Evolutionary conservation across 352 stramenopile species (phyloP).

Genomic region (Lagenidium sp.): DNA sequence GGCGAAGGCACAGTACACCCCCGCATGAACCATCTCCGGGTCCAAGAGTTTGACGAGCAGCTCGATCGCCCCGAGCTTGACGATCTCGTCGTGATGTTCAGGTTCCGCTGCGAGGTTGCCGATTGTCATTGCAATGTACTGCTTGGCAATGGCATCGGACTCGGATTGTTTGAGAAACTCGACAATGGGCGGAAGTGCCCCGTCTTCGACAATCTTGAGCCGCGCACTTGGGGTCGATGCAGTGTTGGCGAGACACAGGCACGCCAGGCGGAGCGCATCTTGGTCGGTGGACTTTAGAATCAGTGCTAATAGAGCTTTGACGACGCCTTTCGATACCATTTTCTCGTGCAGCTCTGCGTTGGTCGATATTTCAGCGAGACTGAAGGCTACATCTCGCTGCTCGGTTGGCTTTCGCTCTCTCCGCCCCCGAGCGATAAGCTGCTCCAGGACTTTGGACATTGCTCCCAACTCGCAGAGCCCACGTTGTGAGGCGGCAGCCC

Average conservation of each 20-base stretch:
- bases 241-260: constrained; percentile 94
- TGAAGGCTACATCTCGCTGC: constrained; percentile 94
- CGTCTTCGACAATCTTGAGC: constrained; percentile 92
- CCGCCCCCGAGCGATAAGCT: constrained; percentile 93
- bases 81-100: constrained; percentile 93
- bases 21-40: constrained; percentile 74
- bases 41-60: constrained; percentile 91
- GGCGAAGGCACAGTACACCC: constrained; percentile 90
- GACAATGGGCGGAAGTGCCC: constrained; percentile 81
- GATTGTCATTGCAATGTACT: constrained; percentile 94
- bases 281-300: constrained; percentile 87
- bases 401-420: constrained; percentile 91
- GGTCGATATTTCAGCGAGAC: constrained; percentile 93
- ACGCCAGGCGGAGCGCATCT: constrained; percentile 91
- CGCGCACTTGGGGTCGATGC: constrained; percentile 81
- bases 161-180: constrained; percentile 86
- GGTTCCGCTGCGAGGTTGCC: constrained; percentile 94
- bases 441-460: constrained; percentile 93
- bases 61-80: constrained; percentile 85
- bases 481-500: too few species aligned
- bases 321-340: constrained; percentile 92
- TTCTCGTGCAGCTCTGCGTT: constrained; percentile 90
- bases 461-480: not conserved
- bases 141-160: constrained; percentile 86
- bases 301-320: constrained; percentile 89